These are phyloP conservation scores for Suillus cothurnatus DNA, from an alignment of 768 basidiomycete species.

Conservation along the genomic window DNA sequence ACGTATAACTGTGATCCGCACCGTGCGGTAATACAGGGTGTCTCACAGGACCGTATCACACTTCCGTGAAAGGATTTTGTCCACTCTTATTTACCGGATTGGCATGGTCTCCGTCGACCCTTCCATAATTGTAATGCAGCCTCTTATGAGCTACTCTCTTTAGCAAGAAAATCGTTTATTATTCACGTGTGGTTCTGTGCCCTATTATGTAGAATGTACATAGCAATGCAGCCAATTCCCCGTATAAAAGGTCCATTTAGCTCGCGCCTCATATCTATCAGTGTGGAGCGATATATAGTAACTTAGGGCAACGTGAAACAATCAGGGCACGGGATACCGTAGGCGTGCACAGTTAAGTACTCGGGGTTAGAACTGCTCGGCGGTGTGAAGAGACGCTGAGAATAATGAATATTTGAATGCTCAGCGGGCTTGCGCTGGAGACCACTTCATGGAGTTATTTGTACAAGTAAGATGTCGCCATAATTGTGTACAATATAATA, in stretches of 20 bases:
- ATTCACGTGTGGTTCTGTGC: not conserved
- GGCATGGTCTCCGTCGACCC: conserved; percentile 6
- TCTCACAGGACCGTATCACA: not conserved
- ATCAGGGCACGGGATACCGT: not conserved
- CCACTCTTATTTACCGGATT: not conserved
- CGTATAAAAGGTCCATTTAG: not conserved
- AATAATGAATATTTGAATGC: not conserved
- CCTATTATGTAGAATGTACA: conserved; percentile 2
- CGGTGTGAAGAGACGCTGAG: not conserved
- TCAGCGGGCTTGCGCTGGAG: not conserved
- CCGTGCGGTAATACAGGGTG: not conserved
- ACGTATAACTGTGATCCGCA: conserved; percentile 2
- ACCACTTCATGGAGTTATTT: not conserved
- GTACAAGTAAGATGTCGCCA: not conserved
- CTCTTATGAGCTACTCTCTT: not conserved
- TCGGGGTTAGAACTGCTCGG: conserved; percentile 3
- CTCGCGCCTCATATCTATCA: not conserved
- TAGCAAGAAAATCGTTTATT: not conserved
- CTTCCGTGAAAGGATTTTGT: not conserved
- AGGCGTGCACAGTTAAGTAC: not conserved
- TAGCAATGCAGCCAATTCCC: not conserved
- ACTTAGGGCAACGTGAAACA: not conserved
- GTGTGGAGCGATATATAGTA: conserved; percentile 5
- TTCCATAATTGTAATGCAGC: not conserved
- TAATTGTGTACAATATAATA: not conserved